These are phyloP conservation scores for Incumbomyces lentus DNA, from an alignment of 2,329 filamentous ascomycete species.

Conservation along the genomic window DNA sequence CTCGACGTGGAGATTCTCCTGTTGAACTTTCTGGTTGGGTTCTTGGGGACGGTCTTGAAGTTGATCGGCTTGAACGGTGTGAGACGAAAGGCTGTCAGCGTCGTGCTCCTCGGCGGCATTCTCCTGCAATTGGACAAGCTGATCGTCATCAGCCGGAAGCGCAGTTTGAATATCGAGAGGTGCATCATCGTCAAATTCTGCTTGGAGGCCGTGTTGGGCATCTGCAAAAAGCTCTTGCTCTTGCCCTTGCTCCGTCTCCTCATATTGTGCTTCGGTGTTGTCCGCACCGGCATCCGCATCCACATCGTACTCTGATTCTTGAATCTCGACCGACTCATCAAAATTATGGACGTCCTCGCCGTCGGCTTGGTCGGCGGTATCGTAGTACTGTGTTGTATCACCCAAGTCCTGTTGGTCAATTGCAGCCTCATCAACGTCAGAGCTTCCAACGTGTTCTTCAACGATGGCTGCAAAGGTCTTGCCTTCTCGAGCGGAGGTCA, in stretches of 20 bases:
- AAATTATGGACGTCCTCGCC: conserved; percentile 8
- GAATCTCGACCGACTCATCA: conserved; percentile 1
- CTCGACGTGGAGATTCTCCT: background rate
- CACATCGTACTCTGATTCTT: background rate
- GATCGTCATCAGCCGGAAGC: background rate
- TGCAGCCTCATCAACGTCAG: conserved; percentile 5
- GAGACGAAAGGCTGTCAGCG: background rate
- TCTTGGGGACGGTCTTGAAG: background rate
- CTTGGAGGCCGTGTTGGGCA: background rate
- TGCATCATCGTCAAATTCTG: conserved; percentile 1
- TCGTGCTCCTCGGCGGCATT: conserved; percentile 1
- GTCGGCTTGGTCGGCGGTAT: conserved; percentile 4
- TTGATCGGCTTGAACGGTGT: background rate
- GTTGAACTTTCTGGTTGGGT: background rate
- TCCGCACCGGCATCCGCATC: background rate
- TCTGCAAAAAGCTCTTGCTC: background rate
- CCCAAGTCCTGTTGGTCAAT: background rate
- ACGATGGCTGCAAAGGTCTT: conserved; percentile 45
- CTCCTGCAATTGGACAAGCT: background rate
- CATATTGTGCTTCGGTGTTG: background rate
- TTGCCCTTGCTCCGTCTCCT: conserved; percentile 3
- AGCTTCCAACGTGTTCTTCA: conserved; percentile 14
- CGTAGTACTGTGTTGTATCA: conserved; percentile 1
- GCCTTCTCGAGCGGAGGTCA: conserved; percentile 44
- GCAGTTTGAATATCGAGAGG: background rate